Evolutionary conservation across 169 alveolate species (phyloP), one percentile per base, ranked within the genome.

Genomic region (Eimeria zaria): DNA sequence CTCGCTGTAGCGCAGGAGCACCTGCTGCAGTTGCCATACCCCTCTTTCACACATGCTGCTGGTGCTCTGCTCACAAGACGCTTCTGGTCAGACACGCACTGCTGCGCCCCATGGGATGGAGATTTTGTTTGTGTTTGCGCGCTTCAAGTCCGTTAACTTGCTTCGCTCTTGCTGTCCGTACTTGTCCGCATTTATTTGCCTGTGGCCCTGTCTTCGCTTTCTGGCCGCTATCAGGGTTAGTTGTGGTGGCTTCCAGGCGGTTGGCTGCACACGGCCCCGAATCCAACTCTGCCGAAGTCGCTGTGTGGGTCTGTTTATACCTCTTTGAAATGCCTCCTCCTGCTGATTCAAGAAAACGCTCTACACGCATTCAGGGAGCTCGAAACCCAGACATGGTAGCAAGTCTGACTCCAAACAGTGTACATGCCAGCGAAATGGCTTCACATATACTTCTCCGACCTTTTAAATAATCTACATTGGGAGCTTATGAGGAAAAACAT

Each of bases 11-110:
- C 92, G 95, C 67, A 96, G 84, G 12, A 85, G 81, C 46, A 96
- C 91, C 90, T 96, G 84, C 95, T 91, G 74, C 76, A 96, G 95
- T 36, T 95, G 97, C 97, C 97, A 95, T 20, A 90, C 96, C 9
- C 97, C 97, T 27, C 95, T 80, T 33, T 91, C 90, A 22, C 95
- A 67, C 97, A 95, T 95, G 24, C n/a, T 71, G 44, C 94, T 58
- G 46, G 18, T 39, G 83, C 48, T 53, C 85, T 81, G 90, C 90
- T 81, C 90, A 18, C 44, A 51, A 74, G 85, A 44, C 39, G 85
- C 85, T 39, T 69, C 48, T 8, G 78, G 0, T 69, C 22, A 69
- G 48, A 22, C 27, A 12, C 44, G 48, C 78, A n/a, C 48, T 33
- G 78, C 78, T 33, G 48, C 48, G 48, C 78, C 48, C 78, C n/a